Evolutionary conservation across 345 rosid species (phyloP).

Genomic region (Angophora floribunda): DNA sequence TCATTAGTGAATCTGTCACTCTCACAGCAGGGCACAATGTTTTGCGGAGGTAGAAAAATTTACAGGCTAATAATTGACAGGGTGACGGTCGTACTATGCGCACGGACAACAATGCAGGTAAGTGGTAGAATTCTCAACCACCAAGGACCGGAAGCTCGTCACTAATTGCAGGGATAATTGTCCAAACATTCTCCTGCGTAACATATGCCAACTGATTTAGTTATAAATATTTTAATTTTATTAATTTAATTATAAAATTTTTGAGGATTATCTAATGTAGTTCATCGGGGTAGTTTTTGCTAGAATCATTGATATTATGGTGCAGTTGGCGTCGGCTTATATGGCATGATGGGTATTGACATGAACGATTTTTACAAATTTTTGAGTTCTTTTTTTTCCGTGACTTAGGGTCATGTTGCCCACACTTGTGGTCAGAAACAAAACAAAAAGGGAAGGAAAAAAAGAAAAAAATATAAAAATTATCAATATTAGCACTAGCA

Average conservation of each 20-base stretch:
- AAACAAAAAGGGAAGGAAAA: too few relatives aligned
- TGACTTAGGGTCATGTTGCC: background rate
- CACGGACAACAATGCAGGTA: background rate
- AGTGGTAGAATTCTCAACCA: background rate
- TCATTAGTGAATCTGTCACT: background rate
- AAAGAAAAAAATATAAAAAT: background rate
- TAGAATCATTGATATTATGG: background rate
- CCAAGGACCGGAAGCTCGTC: background rate
- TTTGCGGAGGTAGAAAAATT: background rate
- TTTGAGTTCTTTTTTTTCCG: background rate
- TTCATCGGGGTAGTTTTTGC: background rate
- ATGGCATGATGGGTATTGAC: rapidly evolving
- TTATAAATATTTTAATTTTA: background rate
- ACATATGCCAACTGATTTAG: rapidly evolving
- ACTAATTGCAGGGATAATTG: background rate
- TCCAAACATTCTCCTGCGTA: background rate
- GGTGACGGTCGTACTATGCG: background rate
- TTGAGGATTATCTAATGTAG: rapidly evolving
- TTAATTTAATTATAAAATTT: background rate
- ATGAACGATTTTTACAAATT: background rate
- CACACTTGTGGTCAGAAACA: too few relatives aligned
- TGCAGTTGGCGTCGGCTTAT: rapidly evolving
- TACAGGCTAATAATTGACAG: background rate
- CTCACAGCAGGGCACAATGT: background rate
- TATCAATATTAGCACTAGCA: rapidly evolving